A percentile compares a stretch with the other conserved stretches of the same genome.
These are phyloP conservation scores for Zymoseptoria ardabiliae DNA, from an alignment of 2,329 filamentous ascomycete species.

Conservation along the genomic window DNA sequence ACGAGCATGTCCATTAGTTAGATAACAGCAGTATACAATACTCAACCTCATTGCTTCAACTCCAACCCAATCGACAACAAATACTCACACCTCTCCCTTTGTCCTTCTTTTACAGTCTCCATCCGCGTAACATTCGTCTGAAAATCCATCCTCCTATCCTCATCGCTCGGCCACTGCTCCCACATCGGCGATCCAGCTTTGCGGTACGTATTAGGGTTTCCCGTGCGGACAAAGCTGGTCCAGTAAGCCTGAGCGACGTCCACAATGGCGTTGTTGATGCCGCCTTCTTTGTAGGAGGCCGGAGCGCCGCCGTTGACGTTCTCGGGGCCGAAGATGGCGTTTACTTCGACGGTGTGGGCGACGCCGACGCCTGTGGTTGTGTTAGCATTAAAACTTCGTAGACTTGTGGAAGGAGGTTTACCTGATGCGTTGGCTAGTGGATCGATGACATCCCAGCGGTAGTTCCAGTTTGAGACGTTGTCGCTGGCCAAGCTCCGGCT, in stretches of 20 bases:
- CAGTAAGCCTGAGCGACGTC: slow-evolving; percentile 62
- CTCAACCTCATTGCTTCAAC: no score
- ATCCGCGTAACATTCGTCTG: slow-evolving; percentile 34
- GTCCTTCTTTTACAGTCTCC: slow-evolving; percentile 31
- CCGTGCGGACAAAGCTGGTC: slow-evolving; percentile 61
- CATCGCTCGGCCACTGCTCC: slow-evolving; percentile 37
- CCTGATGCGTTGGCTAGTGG: slow-evolving; percentile 39
- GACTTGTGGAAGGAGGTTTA: background rate
- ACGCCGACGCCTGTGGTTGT: slow-evolving; percentile 46
- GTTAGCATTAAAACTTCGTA: slow-evolving; percentile 22
- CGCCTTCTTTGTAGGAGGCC: slow-evolving; percentile 46
- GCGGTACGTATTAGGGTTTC: slow-evolving; percentile 57
- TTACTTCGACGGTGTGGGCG: slow-evolving; percentile 58
- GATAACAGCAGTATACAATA: no score
- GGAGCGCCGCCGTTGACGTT: slow-evolving; percentile 47
- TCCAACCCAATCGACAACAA: slow-evolving; percentile 42
- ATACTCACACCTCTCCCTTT: slow-evolving; percentile 43
- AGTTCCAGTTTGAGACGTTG: slow-evolving; percentile 52
- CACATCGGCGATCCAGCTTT: slow-evolving; percentile 44
- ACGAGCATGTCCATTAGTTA: no score
- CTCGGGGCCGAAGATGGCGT: slow-evolving; percentile 59
- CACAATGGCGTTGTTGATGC: slow-evolving; percentile 51
- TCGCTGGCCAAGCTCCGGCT: slow-evolving; percentile 36
- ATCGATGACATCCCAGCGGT: slow-evolving; percentile 63
- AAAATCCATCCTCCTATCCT: slow-evolving; percentile 31